Conservation (phyloP, 2,329 filamentous ascomycete species). For the Herpotrichia juniperi region DNA sequence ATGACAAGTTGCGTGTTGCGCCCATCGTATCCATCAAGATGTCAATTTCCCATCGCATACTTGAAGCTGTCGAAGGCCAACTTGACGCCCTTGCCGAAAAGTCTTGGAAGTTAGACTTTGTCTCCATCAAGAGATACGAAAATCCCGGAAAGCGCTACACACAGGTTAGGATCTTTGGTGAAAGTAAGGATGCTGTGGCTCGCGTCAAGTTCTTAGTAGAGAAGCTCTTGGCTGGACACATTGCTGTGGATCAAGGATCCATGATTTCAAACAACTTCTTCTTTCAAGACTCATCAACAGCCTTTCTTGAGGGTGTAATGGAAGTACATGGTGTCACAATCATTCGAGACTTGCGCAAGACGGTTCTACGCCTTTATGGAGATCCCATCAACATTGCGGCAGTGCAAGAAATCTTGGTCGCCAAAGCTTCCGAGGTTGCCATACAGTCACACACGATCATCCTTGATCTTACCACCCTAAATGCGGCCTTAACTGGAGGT, state of each 20-base stretch:
- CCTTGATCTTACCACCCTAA: slow-evolving; percentile 12
- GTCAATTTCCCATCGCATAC: slow-evolving; percentile 9
- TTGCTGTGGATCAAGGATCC: slow-evolving; percentile 4
- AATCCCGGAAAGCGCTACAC: slow-evolving; percentile 7
- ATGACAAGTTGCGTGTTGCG: slow-evolving; percentile 11
- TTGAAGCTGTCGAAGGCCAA: slow-evolving; percentile 10
- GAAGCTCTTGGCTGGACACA: slow-evolving; percentile 14
- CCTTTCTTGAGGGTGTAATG: slow-evolving; percentile 6
- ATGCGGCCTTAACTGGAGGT: slow-evolving; percentile 17
- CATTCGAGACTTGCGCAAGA: slow-evolving; percentile 7
- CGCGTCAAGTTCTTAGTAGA: slow-evolving; percentile 10
- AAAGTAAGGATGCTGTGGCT: slow-evolving; percentile 12
- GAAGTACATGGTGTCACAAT: slow-evolving; percentile 5
- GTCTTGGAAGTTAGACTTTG: slow-evolving; percentile 4
- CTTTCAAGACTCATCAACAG: slow-evolving; percentile 2
- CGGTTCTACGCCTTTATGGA: slow-evolving; percentile 11
- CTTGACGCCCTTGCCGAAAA: slow-evolving; percentile 9
- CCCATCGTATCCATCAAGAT: slow-evolving; percentile 16
- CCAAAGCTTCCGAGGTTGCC: slow-evolving; percentile 6
- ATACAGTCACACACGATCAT: slow-evolving; percentile 8
- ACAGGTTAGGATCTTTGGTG: slow-evolving; percentile 12
- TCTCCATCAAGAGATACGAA: slow-evolving; percentile 12
- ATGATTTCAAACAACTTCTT: slow-evolving; percentile 8
- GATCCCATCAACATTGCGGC: background rate
- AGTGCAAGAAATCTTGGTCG: slow-evolving; percentile 1